These are phyloP conservation scores for Hermanozyma aechmeae DNA, from an alignment of 805 yeast species.

Conservation along the genomic window DNA sequence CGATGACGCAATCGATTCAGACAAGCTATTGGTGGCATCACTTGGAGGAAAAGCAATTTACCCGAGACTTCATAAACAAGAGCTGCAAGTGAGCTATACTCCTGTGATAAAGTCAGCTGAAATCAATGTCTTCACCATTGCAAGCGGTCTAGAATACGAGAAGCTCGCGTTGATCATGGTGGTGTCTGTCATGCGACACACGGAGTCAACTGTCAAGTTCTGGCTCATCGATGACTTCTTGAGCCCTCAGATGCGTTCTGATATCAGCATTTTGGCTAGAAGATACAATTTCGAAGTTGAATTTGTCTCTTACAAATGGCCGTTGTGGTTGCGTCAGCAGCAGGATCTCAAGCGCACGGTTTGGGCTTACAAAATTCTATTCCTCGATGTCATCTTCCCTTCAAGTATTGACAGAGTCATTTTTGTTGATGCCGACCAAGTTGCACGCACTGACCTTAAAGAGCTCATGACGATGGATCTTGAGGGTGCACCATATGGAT, in stretches of 20 bases:
- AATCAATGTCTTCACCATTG: conserved; percentile 72
- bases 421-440: conserved; percentile 82
- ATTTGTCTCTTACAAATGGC: conserved; percentile 86
- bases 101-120: conserved; percentile 31
- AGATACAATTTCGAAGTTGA: conserved; percentile 62
- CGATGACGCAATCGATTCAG: conserved; percentile 10
- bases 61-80: conserved; percentile 31
- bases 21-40: conserved; percentile 26
- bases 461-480: conserved; percentile 63
- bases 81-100: no score
- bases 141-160: conserved; percentile 77
- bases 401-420: conserved; percentile 63
- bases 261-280: conserved; percentile 51
- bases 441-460: conserved; percentile 64
- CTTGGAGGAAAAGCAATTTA: conserved; percentile 37
- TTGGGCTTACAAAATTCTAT: conserved; percentile 84
- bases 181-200: conserved; percentile 58
- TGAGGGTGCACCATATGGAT: conserved; percentile 79
- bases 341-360: conserved; percentile 68
- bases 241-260: conserved; percentile 57
- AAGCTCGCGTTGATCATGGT: conserved; percentile 71
- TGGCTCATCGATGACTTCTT: conserved; percentile 82
- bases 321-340: conserved; percentile 77
- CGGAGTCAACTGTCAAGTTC: conserved; percentile 55
- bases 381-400: conserved; percentile 83